Conservation (phyloP, 306 rosid species). For the Quercus mongolica region DNA sequence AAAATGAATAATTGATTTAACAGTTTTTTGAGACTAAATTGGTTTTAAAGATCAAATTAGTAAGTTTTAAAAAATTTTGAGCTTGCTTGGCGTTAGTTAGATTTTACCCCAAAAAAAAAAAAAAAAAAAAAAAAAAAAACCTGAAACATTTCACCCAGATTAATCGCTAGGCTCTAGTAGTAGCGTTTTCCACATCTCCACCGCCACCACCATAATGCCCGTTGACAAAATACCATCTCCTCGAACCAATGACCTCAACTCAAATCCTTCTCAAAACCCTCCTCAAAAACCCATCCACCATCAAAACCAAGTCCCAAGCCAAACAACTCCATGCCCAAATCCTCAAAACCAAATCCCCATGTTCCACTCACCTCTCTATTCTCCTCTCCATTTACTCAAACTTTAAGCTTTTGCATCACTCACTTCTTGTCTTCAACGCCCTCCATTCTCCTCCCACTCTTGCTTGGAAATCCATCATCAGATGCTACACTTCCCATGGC, state of each 20-base stretch:
- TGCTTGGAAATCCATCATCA: conserved; percentile 63
- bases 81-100: too few relatives aligned
- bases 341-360: conserved; percentile 33
- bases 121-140: too few relatives aligned
- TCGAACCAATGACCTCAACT: conserved; percentile 23
- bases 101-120: too few relatives aligned
- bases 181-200: background rate
- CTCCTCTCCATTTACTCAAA: conserved; percentile 63
- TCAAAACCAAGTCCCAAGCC: conserved; percentile 36
- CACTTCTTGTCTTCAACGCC: conserved; percentile 45
- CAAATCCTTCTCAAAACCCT: conserved; percentile 30
- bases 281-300: conserved; percentile 31
- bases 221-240: background rate
- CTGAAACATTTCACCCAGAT: too few relatives aligned
- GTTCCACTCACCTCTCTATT: conserved; percentile 30
- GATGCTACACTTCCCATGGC: conserved; percentile 61
- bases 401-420: conserved; percentile 38
- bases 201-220: background rate
- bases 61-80: too few relatives aligned
- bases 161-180: too few relatives aligned
- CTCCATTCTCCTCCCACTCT: conserved; percentile 48
- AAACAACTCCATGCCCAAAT: conserved; percentile 76
- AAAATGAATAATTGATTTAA: too few relatives aligned
- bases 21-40: too few relatives aligned
- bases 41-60: too few relatives aligned